Evolutionary conservation across 108 stramenopile species (phyloP), one percentile per base, ranked within the genome.

Genomic region (Cyclotella sp.): DNA sequence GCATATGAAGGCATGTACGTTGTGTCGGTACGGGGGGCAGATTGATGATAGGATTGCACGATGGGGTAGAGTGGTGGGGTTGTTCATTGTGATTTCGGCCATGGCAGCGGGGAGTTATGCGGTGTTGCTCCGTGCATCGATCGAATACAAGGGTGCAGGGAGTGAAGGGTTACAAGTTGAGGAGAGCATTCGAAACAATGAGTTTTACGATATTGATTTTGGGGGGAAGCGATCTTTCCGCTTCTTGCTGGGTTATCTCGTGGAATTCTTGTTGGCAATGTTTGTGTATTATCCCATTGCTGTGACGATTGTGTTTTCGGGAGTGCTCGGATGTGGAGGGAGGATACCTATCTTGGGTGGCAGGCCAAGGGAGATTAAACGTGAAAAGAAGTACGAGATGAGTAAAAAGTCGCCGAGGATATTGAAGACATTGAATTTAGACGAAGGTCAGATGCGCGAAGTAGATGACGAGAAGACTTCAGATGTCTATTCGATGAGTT

Each of bases 301-400:
- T 1, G 77, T 78, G 44, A 87, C 84, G 9, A 62, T 85, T 19
- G 45, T 87, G 6, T 85, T 87, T 45, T 79, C 84, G 21, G 86
- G 86, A 27, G 58, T 77, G 15, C 73, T 87, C 57, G 81, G 84
- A 27, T 87, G 85, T 53, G 34, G 68, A n/a, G 85, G 85, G 44
- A 80, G 83, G 19, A 68, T 84, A 16, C 83, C 86, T 13, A 55
- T 87, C 30, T 57, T 87, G 24, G 86, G 83, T 24, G 86, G 86
- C 10, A 76, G 86, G 18, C 86, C 86, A 30, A 46, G 72, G 24
- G 86, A 87, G 59, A 72, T 84, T 29, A 68, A 72, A 40, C 77
- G 76, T 26, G 82, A 84, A 29, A 28, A n/a, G 43, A 42, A 63
- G 43, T 67, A 83, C 69, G 60, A 65, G 8, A 43, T 77, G 76